These are phyloP conservation scores for Nematodospora anomalae DNA, from an alignment of 1,139 yeast species.

Conservation along the genomic window DNA sequence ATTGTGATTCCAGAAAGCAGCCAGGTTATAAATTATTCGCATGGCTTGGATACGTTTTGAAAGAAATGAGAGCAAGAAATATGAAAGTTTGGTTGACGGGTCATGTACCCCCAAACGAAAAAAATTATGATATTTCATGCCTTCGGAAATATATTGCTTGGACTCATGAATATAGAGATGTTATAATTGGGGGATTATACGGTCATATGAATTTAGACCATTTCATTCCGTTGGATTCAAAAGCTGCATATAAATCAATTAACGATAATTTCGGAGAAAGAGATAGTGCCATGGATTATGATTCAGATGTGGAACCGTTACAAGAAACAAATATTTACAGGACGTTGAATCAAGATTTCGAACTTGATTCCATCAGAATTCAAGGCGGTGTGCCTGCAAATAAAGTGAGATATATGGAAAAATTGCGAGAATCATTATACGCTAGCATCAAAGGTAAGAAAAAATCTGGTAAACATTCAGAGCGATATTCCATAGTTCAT, in stretches of 20 bases:
- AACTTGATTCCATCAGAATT: constrained; percentile 24
- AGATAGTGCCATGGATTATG: constrained; percentile 9
- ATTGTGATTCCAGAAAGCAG: constrained; percentile 67
- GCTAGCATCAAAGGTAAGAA: constrained; percentile 44
- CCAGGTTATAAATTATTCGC: constrained; percentile 77
- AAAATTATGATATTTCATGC: constrained; percentile 72
- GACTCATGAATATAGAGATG: constrained; percentile 79
- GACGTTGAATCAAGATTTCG: constrained; percentile 17
- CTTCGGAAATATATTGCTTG: constrained; percentile 72
- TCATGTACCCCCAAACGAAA: constrained; percentile 84
- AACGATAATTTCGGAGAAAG: constrained; percentile 12
- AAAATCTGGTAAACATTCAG: constrained; percentile 47
- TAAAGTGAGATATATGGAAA: constrained; percentile 62
- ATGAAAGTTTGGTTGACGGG: constrained; percentile 88
- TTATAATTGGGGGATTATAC: constrained; percentile 76
- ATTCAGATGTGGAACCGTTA: constrained; percentile 17
- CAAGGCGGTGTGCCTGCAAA: constrained; percentile 65
- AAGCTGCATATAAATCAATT: constrained; percentile 61
- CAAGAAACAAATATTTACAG: constrained; percentile 18
- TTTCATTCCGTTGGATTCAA: constrained; percentile 73
- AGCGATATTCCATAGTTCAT: constrained; percentile 68
- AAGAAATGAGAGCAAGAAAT: constrained; percentile 69
- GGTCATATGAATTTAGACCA: constrained; percentile 93
- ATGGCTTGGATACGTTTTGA: constrained; percentile 75
- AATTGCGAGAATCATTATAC: constrained; percentile 52